A percentile compares a stretch with the other conserved stretches of the same genome.
phyloP scores from a whole-genome alignment of 495 filamentous ascomycete genomes.

The Neurospora sp. region DNA sequence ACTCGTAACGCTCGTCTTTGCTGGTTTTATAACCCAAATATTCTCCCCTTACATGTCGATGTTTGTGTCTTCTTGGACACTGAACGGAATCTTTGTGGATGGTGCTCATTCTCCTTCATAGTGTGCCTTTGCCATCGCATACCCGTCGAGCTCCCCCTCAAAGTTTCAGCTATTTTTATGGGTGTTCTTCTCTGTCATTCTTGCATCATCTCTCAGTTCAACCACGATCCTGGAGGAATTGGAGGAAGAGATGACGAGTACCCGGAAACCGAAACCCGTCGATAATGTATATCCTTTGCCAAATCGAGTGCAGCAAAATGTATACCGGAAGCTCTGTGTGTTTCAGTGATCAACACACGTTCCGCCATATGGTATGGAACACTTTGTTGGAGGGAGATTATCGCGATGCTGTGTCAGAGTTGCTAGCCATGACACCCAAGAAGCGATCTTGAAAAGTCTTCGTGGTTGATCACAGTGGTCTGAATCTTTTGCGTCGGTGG shows the following conservation, averaged over 20 bases:
- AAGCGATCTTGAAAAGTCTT: background rate
- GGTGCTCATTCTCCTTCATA: background rate
- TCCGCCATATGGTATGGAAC: background rate
- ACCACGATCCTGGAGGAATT: background rate
- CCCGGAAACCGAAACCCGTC: background rate
- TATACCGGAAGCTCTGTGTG: background rate
- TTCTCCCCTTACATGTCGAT: background rate
- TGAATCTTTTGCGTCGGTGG: background rate
- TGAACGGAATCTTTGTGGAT: background rate
- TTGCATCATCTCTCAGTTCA: background rate
- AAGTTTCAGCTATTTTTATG: background rate
- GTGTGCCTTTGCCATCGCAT: background rate
- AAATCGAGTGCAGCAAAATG: background rate
- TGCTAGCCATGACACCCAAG: background rate
- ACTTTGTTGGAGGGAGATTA: background rate
- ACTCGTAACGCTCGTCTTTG: background rate
- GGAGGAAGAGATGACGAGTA: background rate
- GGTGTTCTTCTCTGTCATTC: background rate
- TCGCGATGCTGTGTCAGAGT: background rate
- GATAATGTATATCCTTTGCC: background rate
- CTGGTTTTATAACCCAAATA: background rate
- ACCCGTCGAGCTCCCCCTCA: background rate
- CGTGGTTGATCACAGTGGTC: background rate
- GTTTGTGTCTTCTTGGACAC: background rate
- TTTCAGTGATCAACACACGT: background rate